Percentiles rank a stretch among this genome's conserved stretches.
Conservation (phyloP, 208 protist species). For the Leishmania amazonensis region DNA sequence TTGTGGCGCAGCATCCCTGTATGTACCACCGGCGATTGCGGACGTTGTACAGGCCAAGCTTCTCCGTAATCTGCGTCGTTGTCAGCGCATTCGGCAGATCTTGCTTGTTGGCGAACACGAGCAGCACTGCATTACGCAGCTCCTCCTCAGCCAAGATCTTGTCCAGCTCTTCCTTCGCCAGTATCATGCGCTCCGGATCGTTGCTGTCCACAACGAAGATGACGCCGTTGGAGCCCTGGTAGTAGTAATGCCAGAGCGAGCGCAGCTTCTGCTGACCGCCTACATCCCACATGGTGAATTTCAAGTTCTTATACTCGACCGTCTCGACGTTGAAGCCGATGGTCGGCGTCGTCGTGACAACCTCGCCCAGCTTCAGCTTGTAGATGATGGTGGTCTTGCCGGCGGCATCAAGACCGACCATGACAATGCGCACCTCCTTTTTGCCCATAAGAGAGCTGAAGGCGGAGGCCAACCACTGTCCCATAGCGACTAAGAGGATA, state of each 20-base stretch:
- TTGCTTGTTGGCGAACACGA: constrained; percentile 99
- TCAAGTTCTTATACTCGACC: constrained; percentile 97
- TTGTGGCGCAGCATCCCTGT: constrained; percentile 92
- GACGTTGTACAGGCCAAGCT: constrained; percentile 94
- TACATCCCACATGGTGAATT: constrained; percentile 97
- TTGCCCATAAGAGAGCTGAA: constrained; percentile 93
- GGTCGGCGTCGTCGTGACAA: constrained; percentile 96
- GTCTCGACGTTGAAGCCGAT: constrained; percentile 98
- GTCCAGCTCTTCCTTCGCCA: constrained; percentile 94
- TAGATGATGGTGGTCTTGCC: constrained; percentile 99
- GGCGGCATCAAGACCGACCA: constrained; percentile 98
- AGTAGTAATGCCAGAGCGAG: constrained; percentile 97
- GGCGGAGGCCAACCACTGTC: constrained; percentile 42
- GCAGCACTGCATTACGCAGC: constrained; percentile 95
- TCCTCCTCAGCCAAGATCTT: constrained; percentile 98
- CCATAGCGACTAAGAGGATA: constrained; percentile 12
- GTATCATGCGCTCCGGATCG: constrained; percentile 93
- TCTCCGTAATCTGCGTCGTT: constrained; percentile 96
- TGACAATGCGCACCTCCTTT: constrained; percentile 96
- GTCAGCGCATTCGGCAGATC: constrained; percentile 98
- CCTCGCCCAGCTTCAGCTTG: constrained; percentile 98
- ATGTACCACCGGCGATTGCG: constrained; percentile 94
- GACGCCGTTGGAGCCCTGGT: constrained; percentile 96
- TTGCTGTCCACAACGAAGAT: constrained; percentile 98
- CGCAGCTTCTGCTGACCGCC: constrained; percentile 97